A percentile compares a stretch with the other conserved stretches of the same genome.
Conservation (phyloP, 805 yeast species). For the Kockiozyma suomiensis region DNA sequence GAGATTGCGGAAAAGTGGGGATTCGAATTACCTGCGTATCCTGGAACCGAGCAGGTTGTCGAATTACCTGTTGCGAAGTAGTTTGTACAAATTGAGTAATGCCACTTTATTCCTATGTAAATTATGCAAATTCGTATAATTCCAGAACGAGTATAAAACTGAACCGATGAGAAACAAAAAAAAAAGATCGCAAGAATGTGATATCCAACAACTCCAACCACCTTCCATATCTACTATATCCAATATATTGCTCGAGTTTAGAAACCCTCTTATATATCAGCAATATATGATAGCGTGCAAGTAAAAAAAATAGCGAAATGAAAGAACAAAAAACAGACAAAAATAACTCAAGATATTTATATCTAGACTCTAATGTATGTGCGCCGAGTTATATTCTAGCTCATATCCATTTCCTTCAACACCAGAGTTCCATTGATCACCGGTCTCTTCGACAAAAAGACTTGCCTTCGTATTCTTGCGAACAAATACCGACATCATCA, state of each 20-base stretch:
- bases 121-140: no score
- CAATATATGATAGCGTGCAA: no score
- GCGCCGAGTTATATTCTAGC: neutral
- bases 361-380: neutral
- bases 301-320: neutral
- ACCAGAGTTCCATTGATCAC: conserved; percentile 10
- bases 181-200: no score
- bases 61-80: conserved; percentile 17
- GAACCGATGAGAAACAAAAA: no score
- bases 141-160: no score
- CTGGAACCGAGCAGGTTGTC: conserved; percentile 56
- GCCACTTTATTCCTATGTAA: no score
- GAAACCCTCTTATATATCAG: no score
- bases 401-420: conserved; percentile 8
- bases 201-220: neutral
- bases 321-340: neutral
- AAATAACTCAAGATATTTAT: neutral
- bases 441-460: conserved; percentile 20
- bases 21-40: conserved; percentile 64
- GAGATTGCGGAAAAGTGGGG: conserved; percentile 72
- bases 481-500: conserved; percentile 1
- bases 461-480: conserved; percentile 1
- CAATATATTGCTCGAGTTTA: no score
- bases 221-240: neutral
- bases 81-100: no score